Evolutionary conservation across 202 grass and related monocot species (phyloP).

Genomic region (Brachypodium distachyon): DNA sequence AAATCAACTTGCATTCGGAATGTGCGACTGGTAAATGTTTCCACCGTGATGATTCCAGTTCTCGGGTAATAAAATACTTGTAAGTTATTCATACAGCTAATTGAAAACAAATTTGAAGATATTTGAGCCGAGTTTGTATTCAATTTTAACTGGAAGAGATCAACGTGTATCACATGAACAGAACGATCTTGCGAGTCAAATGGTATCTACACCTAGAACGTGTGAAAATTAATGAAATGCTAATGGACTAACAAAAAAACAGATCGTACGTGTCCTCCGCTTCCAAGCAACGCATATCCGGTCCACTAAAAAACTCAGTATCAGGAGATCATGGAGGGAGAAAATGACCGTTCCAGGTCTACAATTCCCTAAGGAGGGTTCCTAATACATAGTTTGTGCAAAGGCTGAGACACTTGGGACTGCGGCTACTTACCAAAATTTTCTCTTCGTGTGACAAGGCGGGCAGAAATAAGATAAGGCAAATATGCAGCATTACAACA

Average conservation of each 20-base stretch:
- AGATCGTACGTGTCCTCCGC: no score
- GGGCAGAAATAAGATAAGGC: background rate
- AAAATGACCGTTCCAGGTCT: background rate
- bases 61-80: background rate
- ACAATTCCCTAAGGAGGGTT: background rate
- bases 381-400: background rate
- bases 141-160: background rate
- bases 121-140: background rate
- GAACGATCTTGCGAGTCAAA: background rate
- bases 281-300: background rate
- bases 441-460: background rate
- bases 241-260: no score
- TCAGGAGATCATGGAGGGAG: background rate
- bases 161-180: background rate
- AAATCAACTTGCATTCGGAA: background rate
- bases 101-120: background rate
- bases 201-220: background rate
- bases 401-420: background rate
- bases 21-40: background rate
- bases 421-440: constrained; percentile 9
- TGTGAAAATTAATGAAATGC: background rate
- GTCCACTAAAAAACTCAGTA: background rate
- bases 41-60: background rate
- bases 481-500: background rate
- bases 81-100: background rate